phyloP scores from a whole-genome alignment of 1,284 basidiomycete genomes.

The Ganoderma lucidum region DNA sequence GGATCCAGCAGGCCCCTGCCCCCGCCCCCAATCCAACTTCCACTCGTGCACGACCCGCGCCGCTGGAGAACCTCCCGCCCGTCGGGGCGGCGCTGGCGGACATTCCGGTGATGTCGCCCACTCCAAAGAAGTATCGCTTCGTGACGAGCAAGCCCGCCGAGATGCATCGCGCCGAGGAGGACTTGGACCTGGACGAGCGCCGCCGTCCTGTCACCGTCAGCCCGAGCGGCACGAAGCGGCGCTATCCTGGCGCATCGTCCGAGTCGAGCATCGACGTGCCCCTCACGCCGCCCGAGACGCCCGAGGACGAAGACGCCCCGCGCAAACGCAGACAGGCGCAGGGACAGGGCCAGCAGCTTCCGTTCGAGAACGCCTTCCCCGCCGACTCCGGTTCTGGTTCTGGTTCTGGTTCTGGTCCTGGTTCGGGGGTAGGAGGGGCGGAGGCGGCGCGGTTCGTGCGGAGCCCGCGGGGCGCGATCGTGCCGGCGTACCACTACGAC shows the following conservation, averaged over 20 bases:
- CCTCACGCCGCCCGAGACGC: slow-evolving; percentile 2
- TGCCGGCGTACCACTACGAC: slow-evolving; percentile 31
- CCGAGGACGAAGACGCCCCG: slow-evolving; percentile 8
- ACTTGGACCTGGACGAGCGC: background rate
- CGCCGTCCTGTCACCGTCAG: slow-evolving; percentile 1
- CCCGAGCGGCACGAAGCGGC: slow-evolving; percentile 12
- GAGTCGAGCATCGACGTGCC: slow-evolving; percentile 25
- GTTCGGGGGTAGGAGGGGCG: background rate
- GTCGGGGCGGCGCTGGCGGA: background rate
- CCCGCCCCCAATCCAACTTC: background rate
- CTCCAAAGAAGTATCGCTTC: slow-evolving; percentile 29
- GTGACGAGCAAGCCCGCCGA: slow-evolving; percentile 22
- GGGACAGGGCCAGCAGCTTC: background rate
- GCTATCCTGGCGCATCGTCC: slow-evolving; percentile 1
- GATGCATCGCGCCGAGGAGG: background rate
- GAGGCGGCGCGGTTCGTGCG: slow-evolving; percentile 2
- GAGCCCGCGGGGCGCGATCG: slow-evolving; percentile 22
- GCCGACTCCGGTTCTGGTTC: background rate
- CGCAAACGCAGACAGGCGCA: slow-evolving; percentile 15
- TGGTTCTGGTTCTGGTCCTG: too few species aligned
- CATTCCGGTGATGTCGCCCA: slow-evolving; percentile 8
- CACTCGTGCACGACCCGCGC: slow-evolving; percentile 11
- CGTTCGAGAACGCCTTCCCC: slow-evolving; percentile 7
- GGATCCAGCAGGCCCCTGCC: background rate
- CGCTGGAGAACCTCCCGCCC: slow-evolving; percentile 2